A percentile compares a stretch with the other conserved stretches of the same genome.
These are phyloP conservation scores for Haplosporangium sp. DNA, from an alignment of 371 early-diverging fungal genomes.

Conservation along the genomic window DNA sequence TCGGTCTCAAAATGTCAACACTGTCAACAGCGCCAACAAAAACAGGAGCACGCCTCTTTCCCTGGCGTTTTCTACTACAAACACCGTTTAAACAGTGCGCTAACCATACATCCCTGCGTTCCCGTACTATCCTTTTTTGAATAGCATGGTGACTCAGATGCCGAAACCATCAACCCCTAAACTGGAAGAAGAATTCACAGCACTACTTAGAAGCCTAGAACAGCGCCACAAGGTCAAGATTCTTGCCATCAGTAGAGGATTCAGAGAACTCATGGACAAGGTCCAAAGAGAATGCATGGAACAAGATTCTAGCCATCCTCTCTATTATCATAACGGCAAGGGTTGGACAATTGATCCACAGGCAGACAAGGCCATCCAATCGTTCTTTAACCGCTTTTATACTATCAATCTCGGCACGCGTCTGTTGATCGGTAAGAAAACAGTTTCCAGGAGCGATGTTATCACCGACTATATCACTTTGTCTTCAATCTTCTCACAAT, in stretches of 20 bases:
- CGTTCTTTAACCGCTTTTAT: constrained; percentile 50
- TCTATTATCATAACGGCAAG: constrained; percentile 36
- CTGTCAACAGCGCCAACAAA: too few species aligned
- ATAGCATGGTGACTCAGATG: constrained; percentile 54
- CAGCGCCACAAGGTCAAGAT: constrained; percentile 53
- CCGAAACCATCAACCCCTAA: constrained; percentile 52
- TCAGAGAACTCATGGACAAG: constrained; percentile 40
- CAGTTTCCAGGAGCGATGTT: background rate
- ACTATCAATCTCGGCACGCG: constrained; percentile 51
- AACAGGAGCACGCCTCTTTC: too few species aligned
- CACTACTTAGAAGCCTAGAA: constrained; percentile 39
- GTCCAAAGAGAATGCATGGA: constrained; percentile 21
- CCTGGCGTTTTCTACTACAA: too few species aligned
- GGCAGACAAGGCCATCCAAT: constrained; percentile 45
- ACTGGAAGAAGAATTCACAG: constrained; percentile 49
- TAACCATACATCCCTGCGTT: background rate
- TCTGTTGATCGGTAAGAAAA: constrained; percentile 35
- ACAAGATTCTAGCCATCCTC: constrained; percentile 4
- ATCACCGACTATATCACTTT: too few species aligned
- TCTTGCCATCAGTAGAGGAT: constrained; percentile 50
- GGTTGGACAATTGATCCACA: constrained; percentile 42
- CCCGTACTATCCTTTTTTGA: background rate
- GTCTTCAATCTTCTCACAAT: background rate
- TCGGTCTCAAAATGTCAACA: too few species aligned
- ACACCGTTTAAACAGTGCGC: background rate